Percentiles rank a stretch among this genome's conserved stretches.
Evolutionary conservation across 2,329 filamentous ascomycete species (phyloP).

Genomic region (Fusarium caatingaense): DNA sequence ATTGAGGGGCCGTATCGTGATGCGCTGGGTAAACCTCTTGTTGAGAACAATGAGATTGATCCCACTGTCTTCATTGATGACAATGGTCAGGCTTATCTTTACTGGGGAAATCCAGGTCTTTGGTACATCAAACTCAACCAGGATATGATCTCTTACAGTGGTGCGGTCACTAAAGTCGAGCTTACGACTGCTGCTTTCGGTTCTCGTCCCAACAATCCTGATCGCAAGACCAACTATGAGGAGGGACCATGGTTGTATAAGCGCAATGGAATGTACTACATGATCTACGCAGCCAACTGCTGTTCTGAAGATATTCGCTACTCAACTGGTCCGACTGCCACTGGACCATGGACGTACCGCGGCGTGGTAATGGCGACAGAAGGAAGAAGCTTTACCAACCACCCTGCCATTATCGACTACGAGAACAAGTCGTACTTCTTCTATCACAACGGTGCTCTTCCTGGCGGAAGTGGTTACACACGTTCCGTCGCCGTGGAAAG

Average conservation of each 20-base stretch:
- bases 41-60: slow-evolving; percentile 54
- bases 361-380: neutral
- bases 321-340: slow-evolving; percentile 7
- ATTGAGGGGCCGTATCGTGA: slow-evolving; percentile 52
- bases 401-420: slow-evolving; percentile 8
- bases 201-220: neutral
- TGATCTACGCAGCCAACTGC: slow-evolving; percentile 54
- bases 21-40: slow-evolving; percentile 49
- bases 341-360: slow-evolving; percentile 14
- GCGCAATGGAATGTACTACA: slow-evolving; percentile 52
- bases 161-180: neutral
- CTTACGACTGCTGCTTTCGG: slow-evolving; percentile 7
- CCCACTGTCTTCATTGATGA: slow-evolving; percentile 54
- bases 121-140: slow-evolving; percentile 49
- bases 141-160: slow-evolving; percentile 50
- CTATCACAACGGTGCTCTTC: slow-evolving; percentile 14
- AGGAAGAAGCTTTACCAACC: slow-evolving; percentile 16
- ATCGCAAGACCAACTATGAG: slow-evolving; percentile 49
- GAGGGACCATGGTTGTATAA: slow-evolving; percentile 56
- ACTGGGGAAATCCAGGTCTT: slow-evolving; percentile 54
- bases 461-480: neutral
- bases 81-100: slow-evolving; percentile 51
- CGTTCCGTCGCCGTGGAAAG: slow-evolving; percentile 10
- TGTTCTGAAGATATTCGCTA: slow-evolving; percentile 20
- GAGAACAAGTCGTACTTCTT: slow-evolving; percentile 16